Evolutionary conservation across 2,329 filamentous ascomycete genomes (phyloP).

Genomic region (Dactylellina sp.): DNA sequence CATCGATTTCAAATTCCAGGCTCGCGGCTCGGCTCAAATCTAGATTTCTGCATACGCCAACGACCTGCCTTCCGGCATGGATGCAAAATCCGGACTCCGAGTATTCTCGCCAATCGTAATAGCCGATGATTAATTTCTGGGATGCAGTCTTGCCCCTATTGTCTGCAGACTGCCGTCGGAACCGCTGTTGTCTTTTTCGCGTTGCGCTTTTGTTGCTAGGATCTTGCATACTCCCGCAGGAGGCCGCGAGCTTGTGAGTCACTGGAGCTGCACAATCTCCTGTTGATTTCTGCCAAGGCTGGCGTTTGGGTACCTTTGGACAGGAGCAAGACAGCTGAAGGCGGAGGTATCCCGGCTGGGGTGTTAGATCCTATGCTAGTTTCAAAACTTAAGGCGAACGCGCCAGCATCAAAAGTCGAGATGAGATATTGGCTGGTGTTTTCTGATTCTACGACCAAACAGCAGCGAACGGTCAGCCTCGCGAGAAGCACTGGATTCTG

Average conservation of each 20-base stretch:
- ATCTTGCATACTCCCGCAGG: constrained; percentile 25
- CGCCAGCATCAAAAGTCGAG: constrained; percentile 2
- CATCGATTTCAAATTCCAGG: neutral
- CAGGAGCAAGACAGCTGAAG: neutral
- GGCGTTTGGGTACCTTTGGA: neutral
- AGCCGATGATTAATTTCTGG: neutral
- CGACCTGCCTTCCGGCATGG: neutral
- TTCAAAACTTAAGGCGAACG: constrained; percentile 14
- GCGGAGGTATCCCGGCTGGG: constrained; percentile 17
- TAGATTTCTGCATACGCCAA: neutral
- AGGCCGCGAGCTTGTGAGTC: constrained; percentile 37
- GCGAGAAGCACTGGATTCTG: constrained; percentile 11
- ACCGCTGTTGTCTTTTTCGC: constrained; percentile 43
- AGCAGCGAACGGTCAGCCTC: too few relatives aligned
- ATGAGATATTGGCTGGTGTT: neutral
- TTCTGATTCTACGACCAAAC: too few relatives aligned
- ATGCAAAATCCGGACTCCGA: constrained; percentile 20
- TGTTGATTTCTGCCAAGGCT: neutral
- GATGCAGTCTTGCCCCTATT: constrained; percentile 13
- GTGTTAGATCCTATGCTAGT: constrained; percentile 42
- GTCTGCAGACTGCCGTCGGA: neutral
- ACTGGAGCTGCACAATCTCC: constrained; percentile 20
- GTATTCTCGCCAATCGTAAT: constrained; percentile 25
- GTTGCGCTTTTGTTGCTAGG: constrained; percentile 52
- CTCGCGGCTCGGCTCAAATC: neutral